phyloP scores from a whole-genome alignment of 805 yeast genomes.

The Wickerhamiella australiensis region DNA sequence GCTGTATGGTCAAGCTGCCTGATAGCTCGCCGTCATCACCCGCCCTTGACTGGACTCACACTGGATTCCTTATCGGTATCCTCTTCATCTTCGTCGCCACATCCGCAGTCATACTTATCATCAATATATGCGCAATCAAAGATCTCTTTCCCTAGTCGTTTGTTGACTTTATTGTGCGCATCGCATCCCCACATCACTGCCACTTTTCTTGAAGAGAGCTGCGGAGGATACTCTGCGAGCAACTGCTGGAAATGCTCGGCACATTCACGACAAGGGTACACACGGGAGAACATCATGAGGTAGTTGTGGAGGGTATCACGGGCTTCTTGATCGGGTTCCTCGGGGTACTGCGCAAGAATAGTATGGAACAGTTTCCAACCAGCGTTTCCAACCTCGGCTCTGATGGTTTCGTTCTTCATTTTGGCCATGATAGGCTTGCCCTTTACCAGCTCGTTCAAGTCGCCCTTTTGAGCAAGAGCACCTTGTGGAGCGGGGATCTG shows the following conservation, averaged over 20 bases:
- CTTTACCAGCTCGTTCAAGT: constrained; percentile 13
- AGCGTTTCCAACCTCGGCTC: constrained; percentile 79
- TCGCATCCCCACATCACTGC: constrained; percentile 97
- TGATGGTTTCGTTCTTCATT: constrained; percentile 74
- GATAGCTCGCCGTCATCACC: background rate
- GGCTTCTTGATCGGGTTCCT: constrained; percentile 54
- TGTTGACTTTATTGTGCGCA: constrained; percentile 78
- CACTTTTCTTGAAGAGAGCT: constrained; percentile 54
- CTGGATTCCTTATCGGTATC: background rate
- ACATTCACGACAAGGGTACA: constrained; percentile 96
- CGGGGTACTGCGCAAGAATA: constrained; percentile 84
- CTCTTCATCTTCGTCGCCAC: constrained; percentile 30
- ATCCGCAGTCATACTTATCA: constrained; percentile 94
- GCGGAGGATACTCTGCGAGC: constrained; percentile 70
- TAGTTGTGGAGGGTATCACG: constrained; percentile 50
- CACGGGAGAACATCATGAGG: constrained; percentile 68
- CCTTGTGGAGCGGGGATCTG: background rate
- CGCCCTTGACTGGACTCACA: constrained; percentile 9
- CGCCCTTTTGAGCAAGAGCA: background rate
- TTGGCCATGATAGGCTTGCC: constrained; percentile 72
- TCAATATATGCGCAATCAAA: constrained; percentile 79
- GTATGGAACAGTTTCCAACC: constrained; percentile 92
- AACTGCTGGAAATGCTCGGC: constrained; percentile 77
- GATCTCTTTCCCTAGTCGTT: constrained; percentile 48
- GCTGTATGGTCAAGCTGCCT: no score